Percentiles rank a stretch among this genome's conserved stretches.
These are phyloP conservation scores for Penicillium sp. DNA, from an alignment of 2,329 filamentous ascomycete species.

Conservation along the genomic window DNA sequence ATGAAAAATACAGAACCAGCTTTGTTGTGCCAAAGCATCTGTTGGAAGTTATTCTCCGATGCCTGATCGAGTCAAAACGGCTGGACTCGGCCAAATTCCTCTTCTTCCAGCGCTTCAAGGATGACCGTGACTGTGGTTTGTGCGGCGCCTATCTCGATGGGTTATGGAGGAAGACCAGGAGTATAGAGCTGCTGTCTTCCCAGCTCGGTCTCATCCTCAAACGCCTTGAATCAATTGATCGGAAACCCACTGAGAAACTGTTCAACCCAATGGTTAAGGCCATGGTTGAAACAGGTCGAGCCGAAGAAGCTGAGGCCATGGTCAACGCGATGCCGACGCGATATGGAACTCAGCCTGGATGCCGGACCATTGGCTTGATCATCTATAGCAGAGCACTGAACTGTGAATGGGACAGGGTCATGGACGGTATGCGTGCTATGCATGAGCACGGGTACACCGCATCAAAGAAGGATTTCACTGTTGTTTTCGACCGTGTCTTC, in stretches of 20 bases:
- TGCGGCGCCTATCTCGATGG: conserved; percentile 39
- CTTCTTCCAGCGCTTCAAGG: conserved; percentile 32
- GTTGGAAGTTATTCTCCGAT: conserved; percentile 38
- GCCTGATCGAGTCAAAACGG: conserved; percentile 39
- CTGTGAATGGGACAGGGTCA: conserved; percentile 44
- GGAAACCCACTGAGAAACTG: conserved; percentile 38
- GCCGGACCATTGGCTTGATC: conserved; percentile 39
- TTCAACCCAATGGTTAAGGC: conserved; percentile 44
- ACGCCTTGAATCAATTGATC: conserved; percentile 30
- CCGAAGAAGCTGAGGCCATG: conserved; percentile 37
- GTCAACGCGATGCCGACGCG: conserved; percentile 35
- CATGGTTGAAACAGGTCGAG: conserved; percentile 39
- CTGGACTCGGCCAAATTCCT: conserved; percentile 39
- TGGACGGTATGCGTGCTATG: conserved; percentile 40
- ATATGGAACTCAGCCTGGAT: conserved; percentile 32
- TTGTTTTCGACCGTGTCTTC: conserved; percentile 42
- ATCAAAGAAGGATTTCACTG: conserved; percentile 30
- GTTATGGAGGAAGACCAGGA: conserved; percentile 43
- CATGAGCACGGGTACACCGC: conserved; percentile 34
- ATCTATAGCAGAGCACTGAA: conserved; percentile 37
- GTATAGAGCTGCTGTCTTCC: conserved; percentile 35
- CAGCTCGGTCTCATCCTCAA: conserved; percentile 34
- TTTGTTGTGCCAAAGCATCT: conserved; percentile 34
- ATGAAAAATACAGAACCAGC: conserved; percentile 25
- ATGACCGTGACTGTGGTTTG: conserved; percentile 37